A percentile compares a stretch with the other conserved stretches of the same genome.
phyloP scores from a whole-genome alignment of 441 rosid species.

The Melastoma candidum region DNA sequence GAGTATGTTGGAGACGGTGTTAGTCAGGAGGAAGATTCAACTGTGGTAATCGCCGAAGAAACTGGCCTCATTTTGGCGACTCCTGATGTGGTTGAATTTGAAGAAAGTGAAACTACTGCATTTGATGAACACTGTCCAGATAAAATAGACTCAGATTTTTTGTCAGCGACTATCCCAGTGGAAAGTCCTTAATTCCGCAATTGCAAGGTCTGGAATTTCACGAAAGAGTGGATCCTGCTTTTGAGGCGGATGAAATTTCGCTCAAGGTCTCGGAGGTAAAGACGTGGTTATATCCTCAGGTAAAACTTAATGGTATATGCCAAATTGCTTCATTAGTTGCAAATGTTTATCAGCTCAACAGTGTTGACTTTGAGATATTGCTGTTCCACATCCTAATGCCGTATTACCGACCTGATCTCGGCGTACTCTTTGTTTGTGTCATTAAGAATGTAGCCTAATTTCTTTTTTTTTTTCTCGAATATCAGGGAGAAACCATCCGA shows the following conservation, averaged over 20 bases:
- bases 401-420: too few relatives aligned
- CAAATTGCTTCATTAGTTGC: too few relatives aligned
- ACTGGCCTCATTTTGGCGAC: constrained; percentile 19
- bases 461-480: too few relatives aligned
- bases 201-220: constrained; percentile 23
- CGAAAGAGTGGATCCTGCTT: constrained; percentile 20
- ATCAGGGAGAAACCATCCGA: too few relatives aligned
- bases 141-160: constrained; percentile 19
- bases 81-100: constrained; percentile 14
- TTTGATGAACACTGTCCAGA: constrained; percentile 17
- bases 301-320: neutral
- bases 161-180: constrained; percentile 12
- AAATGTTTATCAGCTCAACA: too few relatives aligned
- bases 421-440: too few relatives aligned
- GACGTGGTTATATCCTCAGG: constrained; percentile 19
- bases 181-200: constrained; percentile 19
- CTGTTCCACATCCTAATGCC: too few relatives aligned
- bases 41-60: constrained; percentile 11
- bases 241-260: constrained; percentile 23
- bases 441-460: too few relatives aligned
- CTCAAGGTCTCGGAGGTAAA: constrained; percentile 9
- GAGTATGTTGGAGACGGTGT: constrained; percentile 15
- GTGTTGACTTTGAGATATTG: too few relatives aligned
- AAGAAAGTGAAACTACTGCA: constrained; percentile 18
- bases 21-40: constrained; percentile 12